These are phyloP conservation scores for Volvox carteri DNA, from an alignment of 163 green algal species.

Conservation along the genomic window DNA sequence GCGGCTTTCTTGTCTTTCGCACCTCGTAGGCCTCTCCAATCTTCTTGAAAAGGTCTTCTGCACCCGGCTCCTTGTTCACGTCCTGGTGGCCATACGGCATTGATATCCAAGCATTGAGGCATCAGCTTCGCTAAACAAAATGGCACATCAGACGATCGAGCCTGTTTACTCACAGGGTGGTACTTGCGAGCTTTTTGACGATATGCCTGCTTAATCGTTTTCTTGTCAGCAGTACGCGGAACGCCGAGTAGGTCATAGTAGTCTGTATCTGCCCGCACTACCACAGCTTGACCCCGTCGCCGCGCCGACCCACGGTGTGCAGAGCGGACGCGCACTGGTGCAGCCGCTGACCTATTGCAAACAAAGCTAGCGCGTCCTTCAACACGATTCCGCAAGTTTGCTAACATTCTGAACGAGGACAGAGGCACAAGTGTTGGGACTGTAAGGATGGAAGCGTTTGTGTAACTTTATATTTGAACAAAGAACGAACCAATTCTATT, in stretches of 20 bases:
- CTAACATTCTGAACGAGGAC: slow-evolving; percentile 9
- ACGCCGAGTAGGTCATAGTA: slow-evolving; percentile 96
- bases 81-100: slow-evolving; percentile 87
- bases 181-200: slow-evolving; percentile 94
- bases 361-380: background rate
- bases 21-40: slow-evolving; percentile 98
- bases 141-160: background rate
- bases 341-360: background rate
- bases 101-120: too few species aligned
- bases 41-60: slow-evolving; percentile 98
- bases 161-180: slow-evolving; percentile 83
- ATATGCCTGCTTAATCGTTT: slow-evolving; percentile 98
- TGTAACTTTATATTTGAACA: background rate
- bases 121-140: too few species aligned
- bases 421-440: background rate
- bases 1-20: background rate
- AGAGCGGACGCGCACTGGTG: background rate
- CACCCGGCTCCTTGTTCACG: slow-evolving; percentile 97
- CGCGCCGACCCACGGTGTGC: slow-evolving; percentile 18
- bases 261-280: slow-evolving; percentile 83
- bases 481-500: too few species aligned
- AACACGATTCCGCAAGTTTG: slow-evolving; percentile 21
- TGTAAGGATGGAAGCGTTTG: background rate
- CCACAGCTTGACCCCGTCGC: slow-evolving; percentile 55
- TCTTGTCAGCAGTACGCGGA: slow-evolving; percentile 88